A percentile compares a stretch with the other conserved stretches of the same genome.
Evolutionary conservation across 2,329 filamentous ascomycete genomes (phyloP).

Genomic region (Cladobotryum protrusum): DNA sequence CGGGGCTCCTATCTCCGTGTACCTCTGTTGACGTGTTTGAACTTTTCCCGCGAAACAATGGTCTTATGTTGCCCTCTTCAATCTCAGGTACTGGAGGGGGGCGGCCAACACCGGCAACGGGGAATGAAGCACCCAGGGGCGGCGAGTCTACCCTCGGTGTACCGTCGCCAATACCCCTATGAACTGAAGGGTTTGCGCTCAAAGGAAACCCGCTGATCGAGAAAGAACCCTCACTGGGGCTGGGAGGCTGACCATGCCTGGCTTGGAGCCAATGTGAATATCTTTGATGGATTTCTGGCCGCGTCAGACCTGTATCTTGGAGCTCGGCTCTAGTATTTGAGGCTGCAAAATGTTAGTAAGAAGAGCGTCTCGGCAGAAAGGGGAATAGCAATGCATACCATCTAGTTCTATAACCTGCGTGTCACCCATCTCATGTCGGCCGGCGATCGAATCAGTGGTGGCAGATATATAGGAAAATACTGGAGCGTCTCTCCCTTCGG

Average conservation of each 20-base stretch:
- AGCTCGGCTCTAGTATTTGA: conserved; percentile 42
- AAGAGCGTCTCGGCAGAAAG: background rate
- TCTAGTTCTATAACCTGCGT: conserved; percentile 41
- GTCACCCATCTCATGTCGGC: conserved; percentile 36
- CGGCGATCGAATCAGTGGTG: conserved; percentile 1
- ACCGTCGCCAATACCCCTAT: conserved; percentile 1
- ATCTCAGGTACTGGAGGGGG: conserved; percentile 5
- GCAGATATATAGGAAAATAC: conserved; percentile 9
- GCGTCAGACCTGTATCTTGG: conserved; percentile 35
- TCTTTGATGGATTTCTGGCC: conserved; percentile 34
- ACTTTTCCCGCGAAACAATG: background rate
- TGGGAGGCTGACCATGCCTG: conserved; percentile 14
- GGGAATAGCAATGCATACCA: conserved; percentile 28
- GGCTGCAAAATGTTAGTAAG: conserved; percentile 4
- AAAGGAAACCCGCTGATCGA: conserved; percentile 1
- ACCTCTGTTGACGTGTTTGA: background rate
- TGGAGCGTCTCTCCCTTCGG: conserved; percentile 34
- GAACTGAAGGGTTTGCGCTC: background rate
- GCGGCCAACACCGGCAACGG: background rate
- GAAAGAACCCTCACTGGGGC: conserved; percentile 6
- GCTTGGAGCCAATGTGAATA: conserved; percentile 20
- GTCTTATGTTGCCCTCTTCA: conserved; percentile 3
- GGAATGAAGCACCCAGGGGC: background rate
- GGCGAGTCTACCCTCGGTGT: conserved; percentile 3
- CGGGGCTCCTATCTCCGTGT: background rate